Conservation (phyloP, 306 rosid species). For the Gillenia trifoliata region DNA sequence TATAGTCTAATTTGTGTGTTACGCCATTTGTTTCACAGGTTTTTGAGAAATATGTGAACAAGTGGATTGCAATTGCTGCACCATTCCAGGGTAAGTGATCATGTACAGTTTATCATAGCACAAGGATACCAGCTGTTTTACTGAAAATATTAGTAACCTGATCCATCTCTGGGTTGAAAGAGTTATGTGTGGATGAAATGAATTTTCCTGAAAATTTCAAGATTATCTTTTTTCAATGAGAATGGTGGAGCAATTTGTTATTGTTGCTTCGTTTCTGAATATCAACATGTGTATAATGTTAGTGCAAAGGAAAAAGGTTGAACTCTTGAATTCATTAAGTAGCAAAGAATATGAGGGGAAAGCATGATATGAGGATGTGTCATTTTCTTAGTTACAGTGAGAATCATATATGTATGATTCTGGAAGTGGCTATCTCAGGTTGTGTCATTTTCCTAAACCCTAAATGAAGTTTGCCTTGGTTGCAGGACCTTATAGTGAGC, state of each 20-base stretch:
- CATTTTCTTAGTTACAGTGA: neutral
- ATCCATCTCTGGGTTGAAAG: neutral
- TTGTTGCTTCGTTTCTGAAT: neutral
- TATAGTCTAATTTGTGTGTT: conserved; percentile 5
- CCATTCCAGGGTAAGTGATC: conserved; percentile 84
- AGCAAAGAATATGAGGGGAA: neutral
- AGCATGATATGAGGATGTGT: neutral
- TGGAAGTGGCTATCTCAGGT: too few species aligned
- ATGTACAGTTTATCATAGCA: neutral
- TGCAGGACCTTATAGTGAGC: neutral
- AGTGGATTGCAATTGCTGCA: conserved; percentile 90
- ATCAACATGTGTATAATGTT: neutral
- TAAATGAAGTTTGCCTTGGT: neutral
- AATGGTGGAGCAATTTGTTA: neutral
- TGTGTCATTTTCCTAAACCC: neutral
- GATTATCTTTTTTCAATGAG: neutral
- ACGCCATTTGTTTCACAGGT: conserved; percentile 46
- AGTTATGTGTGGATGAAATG: neutral
- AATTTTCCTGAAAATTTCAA: too few species aligned
- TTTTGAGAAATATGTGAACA: conserved; percentile 95
- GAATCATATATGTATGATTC: too few species aligned
- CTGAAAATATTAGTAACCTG: neutral
- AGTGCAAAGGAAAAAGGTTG: neutral
- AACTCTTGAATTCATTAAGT: neutral
- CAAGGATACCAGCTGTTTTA: neutral